Percentiles rank a stretch among this genome's conserved stretches.
Evolutionary conservation across 768 basidiomycete species (phyloP).

Genomic region (Melanogaster broomeanus): DNA sequence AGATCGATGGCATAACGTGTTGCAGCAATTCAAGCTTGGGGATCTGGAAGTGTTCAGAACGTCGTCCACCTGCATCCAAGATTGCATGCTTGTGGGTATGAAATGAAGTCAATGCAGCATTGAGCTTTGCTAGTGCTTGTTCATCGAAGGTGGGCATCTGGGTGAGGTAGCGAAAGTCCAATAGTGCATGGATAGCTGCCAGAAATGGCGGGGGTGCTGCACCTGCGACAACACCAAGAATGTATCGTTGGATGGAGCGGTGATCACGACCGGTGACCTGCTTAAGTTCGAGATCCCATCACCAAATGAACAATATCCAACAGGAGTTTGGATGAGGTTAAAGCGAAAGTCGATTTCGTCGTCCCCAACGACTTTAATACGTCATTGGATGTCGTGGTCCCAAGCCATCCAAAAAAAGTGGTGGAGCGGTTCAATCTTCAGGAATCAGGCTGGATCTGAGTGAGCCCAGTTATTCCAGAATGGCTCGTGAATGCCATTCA

Average conservation of each 20-base stretch:
- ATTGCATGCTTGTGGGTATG: slow-evolving; percentile 37
- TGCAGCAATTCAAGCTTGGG: slow-evolving; percentile 44
- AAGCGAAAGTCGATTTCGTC: too few species aligned
- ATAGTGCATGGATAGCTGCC: slow-evolving; percentile 31
- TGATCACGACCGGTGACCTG: too few species aligned
- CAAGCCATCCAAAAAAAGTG: slow-evolving; percentile 2
- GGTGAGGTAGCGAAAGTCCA: slow-evolving; percentile 38
- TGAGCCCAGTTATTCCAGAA: neutral
- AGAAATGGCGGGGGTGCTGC: slow-evolving; percentile 32
- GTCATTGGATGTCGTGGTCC: slow-evolving; percentile 3
- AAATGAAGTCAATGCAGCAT: slow-evolving; percentile 26
- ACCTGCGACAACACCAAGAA: too few species aligned
- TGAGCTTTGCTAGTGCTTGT: slow-evolving; percentile 12
- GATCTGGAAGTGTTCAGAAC: slow-evolving; percentile 39
- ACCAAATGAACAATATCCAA: too few species aligned
- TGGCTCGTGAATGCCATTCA: neutral
- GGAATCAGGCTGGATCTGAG: neutral
- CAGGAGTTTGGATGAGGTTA: too few species aligned
- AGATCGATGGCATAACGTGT: slow-evolving; percentile 32
- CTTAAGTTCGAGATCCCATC: too few species aligned
- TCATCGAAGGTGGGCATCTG: slow-evolving; percentile 33
- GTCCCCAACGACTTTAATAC: neutral
- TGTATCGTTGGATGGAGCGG: too few species aligned
- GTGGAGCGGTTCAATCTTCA: neutral
- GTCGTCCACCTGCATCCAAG: slow-evolving; percentile 28